Evolutionary conservation across 805 yeast genomes (phyloP).

Genomic region (Yamadazyma akitaensis): DNA sequence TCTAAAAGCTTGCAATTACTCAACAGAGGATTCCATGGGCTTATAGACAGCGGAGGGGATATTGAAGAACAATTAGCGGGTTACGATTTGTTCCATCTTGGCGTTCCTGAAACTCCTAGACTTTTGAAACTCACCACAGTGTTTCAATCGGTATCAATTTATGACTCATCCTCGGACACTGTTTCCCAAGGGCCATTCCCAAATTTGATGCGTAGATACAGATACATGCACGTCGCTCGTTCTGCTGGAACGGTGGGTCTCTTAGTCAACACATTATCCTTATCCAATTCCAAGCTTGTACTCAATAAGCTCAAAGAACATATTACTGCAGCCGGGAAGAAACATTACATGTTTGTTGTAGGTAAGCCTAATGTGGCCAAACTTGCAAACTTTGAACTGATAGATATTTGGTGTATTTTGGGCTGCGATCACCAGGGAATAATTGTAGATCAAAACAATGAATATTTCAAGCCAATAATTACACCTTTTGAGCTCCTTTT

Average conservation of each 20-base stretch:
- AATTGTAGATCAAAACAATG: conserved; percentile 71
- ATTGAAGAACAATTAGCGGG: conserved; percentile 34
- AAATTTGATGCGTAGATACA: conserved; percentile 77
- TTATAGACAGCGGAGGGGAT: conserved; percentile 10
- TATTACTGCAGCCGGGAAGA: conserved; percentile 76
- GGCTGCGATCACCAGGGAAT: conserved; percentile 97
- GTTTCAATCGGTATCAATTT: conserved; percentile 52
- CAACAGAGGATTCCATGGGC: conserved; percentile 15
- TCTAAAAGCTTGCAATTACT: conserved; percentile 4
- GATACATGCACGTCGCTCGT: conserved; percentile 83
- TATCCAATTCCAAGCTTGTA: conserved; percentile 67
- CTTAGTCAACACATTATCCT: conserved; percentile 82
- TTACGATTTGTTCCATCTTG: conserved; percentile 65
- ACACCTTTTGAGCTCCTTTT: conserved; percentile 89
- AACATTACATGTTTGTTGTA: conserved; percentile 90
- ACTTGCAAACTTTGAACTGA: conserved; percentile 90
- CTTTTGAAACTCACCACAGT: conserved; percentile 71
- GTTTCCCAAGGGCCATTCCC: conserved; percentile 63
- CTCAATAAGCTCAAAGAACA: conserved; percentile 58
- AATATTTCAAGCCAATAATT: conserved; percentile 84
- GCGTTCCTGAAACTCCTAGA: conserved; percentile 74
- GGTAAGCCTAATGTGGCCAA: conserved; percentile 98
- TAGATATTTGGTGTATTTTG: conserved; percentile 90
- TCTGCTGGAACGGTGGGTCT: conserved; percentile 91
- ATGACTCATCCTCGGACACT: conserved; percentile 38